Evolutionary conservation across 805 yeast species (phyloP).

Genomic region (Pichia deserticola): DNA sequence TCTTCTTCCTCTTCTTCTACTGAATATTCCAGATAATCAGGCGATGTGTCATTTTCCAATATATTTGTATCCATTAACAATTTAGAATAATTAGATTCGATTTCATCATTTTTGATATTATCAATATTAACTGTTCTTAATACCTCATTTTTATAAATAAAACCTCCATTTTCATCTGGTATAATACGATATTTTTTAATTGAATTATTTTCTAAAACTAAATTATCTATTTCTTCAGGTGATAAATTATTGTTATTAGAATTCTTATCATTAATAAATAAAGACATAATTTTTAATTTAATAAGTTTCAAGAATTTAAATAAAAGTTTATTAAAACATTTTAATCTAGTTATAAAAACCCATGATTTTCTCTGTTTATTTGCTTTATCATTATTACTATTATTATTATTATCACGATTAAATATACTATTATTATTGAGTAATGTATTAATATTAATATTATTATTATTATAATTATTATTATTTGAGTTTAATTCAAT

Average conservation of each 20-base stretch:
- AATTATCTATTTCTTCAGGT: neutral
- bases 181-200: neutral
- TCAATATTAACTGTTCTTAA: conserved; percentile 16
- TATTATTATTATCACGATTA: too few relatives aligned
- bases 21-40: neutral
- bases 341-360: neutral
- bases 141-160: conserved; percentile 3
- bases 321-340: conserved; percentile 3
- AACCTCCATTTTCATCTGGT: neutral
- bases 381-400: neutral
- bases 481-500: conserved; percentile 2
- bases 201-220: neutral
- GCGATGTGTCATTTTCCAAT: conserved; percentile 3
- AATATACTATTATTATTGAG: too few relatives aligned
- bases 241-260: neutral
- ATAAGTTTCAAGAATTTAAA: neutral
- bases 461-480: neutral
- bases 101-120: conserved; percentile 2
- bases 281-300: neutral
- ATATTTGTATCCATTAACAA: conserved; percentile 3
- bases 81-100: conserved; percentile 1
- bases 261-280: too few relatives aligned
- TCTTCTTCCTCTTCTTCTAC: neutral
- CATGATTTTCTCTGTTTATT: neutral
- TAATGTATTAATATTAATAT: neutral